A percentile compares a stretch with the other conserved stretches of the same genome.
phyloP scores from a whole-genome alignment of 1,139 yeast species.

The Zygosaccharomyces sapae region DNA sequence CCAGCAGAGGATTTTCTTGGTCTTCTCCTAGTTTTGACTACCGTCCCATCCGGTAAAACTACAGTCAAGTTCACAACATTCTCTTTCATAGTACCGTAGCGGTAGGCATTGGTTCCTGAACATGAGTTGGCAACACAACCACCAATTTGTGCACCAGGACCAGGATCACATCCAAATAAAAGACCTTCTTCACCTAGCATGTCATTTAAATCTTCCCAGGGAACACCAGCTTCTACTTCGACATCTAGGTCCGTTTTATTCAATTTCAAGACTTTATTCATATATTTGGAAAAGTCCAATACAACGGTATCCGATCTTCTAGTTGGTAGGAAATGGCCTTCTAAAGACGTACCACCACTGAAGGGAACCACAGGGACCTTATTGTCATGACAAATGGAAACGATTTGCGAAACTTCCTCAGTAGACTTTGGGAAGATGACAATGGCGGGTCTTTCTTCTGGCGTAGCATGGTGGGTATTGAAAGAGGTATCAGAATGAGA shows the following conservation, averaged over 20 bases:
- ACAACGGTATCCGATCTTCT: constrained; percentile 52
- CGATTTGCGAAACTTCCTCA: constrained; percentile 58
- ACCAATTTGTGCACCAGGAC: constrained; percentile 75
- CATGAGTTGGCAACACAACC: constrained; percentile 76
- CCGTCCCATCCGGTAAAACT: constrained; percentile 74
- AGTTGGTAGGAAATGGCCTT: constrained; percentile 83
- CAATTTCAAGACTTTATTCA: constrained; percentile 54
- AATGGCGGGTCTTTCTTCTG: constrained; percentile 49
- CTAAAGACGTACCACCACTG: constrained; percentile 83
- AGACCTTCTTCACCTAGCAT: constrained; percentile 47
- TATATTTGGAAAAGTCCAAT: constrained; percentile 50
- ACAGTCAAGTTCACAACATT: constrained; percentile 68
- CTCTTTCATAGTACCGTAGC: constrained; percentile 57
- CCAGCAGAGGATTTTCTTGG: constrained; percentile 80
- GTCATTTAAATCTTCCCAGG: constrained; percentile 69
- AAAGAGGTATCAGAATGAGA: constrained; percentile 60
- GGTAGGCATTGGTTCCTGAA: constrained; percentile 70
- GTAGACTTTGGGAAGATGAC: constrained; percentile 65
- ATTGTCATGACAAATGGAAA: constrained; percentile 61
- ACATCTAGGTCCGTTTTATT: constrained; percentile 64
- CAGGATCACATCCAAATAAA: constrained; percentile 75
- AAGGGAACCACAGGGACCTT: constrained; percentile 76
- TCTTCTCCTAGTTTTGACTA: constrained; percentile 65
- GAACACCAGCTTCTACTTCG: constrained; percentile 71
- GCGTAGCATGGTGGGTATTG: constrained; percentile 58